Base-by-base conservation (phyloP, 768 basidiomycete genomes). In the Boletus sensibilis region DNA sequence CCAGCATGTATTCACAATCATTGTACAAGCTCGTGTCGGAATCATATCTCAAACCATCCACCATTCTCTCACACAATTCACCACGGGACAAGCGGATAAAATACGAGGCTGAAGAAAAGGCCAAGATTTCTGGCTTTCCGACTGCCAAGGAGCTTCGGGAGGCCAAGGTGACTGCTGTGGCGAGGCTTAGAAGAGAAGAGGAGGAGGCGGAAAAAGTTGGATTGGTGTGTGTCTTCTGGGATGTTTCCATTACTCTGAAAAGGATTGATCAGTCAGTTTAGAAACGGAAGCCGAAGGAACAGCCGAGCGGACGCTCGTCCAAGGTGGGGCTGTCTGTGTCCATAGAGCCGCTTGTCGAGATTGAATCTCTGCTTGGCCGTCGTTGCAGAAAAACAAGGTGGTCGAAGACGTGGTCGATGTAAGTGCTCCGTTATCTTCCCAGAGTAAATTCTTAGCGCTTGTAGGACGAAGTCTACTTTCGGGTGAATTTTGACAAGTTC, bases 401-500 rank as follows among this genome's bases (percentile, higher is more conserved):
- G 71, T 72, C 14, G 83, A 83, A 27, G 77, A 79, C 31, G 72
- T 79, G 31, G 83, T 92, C 35, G 87, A 93, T 72, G 92, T 92
- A 63, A 73, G 85, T 70, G 2, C 12, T 39, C 18, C 33, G n/a
- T 33, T 40, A 59, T 47, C 29, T 33, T 29, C 1, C 29, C 3
- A 12, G 34, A 27, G 31, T 10, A 0, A 2, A 16, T 20, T 33
- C 42, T 64, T 42, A 57, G 39, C 45, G 65, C 27, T 52, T 5
- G 8, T 55, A 94, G 87, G 84, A 90, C 18, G 76, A 77, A 3
- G 81, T 92, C 34, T 85, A 86, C 71, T 90, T 97, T 68, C 84
- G 91, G 46, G 82, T 98, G 46, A 98, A 98, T 74, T 90, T 87
- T 67, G 88, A 94, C 62, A 88, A 84, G 64, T 96, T 94, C 72